Conservation (phyloP, 2,329 filamentous ascomycete genomes). For the Trichophyton simii region DNA sequence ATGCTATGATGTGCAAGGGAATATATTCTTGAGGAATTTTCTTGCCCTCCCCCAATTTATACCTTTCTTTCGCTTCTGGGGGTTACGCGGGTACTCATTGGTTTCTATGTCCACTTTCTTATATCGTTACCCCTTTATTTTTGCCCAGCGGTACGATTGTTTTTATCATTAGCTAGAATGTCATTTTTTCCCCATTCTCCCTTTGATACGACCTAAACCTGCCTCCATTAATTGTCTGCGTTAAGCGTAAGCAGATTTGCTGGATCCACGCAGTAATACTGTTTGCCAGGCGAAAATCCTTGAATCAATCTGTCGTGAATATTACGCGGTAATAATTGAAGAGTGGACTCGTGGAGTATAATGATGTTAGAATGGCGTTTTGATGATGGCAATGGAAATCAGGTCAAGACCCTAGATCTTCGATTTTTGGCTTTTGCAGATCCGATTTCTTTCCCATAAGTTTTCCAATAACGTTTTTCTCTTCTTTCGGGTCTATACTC, state of each 20-base stretch:
- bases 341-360: neutral
- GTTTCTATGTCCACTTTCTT: neutral
- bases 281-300: no score
- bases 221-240: neutral
- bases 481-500: conserved; percentile 3
- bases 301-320: neutral
- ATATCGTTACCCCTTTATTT: neutral
- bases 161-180: neutral
- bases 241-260: neutral
- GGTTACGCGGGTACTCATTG: neutral
- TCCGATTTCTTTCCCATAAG: conserved; percentile 26
- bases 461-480: conserved; percentile 24
- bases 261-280: neutral
- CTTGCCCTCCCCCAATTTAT: neutral
- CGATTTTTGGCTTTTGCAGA: conserved; percentile 26
- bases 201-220: neutral
- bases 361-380: neutral
- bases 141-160: neutral
- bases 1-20: neutral
- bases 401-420: conserved; percentile 21
- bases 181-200: neutral
- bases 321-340: neutral
- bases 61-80: neutral
- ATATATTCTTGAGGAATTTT: neutral
- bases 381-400: neutral